Evolutionary conservation across 1,139 yeast species (phyloP).

Genomic region (Nakaseomyces glabratus): DNA sequence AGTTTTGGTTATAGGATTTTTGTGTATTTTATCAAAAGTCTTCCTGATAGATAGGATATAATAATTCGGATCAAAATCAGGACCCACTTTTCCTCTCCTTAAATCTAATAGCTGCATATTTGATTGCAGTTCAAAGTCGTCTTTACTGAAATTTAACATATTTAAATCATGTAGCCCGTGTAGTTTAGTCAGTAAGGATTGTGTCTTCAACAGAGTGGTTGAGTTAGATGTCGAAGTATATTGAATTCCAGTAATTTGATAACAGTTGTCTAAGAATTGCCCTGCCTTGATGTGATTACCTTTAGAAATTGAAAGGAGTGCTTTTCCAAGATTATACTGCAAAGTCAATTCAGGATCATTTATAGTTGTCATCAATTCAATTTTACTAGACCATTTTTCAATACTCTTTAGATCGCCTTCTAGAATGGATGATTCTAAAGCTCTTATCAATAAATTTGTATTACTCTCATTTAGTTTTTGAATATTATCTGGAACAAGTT

Average conservation of each 20-base stretch:
- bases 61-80: conserved; percentile 57
- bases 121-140: conserved; percentile 18
- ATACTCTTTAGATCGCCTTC: conserved; percentile 49
- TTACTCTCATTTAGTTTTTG: conserved; percentile 26
- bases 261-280: conserved; percentile 42
- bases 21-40: conserved; percentile 42
- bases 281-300: conserved; percentile 32
- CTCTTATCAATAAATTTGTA: conserved; percentile 54
- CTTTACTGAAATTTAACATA: conserved; percentile 19
- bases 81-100: conserved; percentile 46
- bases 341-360: conserved; percentile 50
- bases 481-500: conserved; percentile 14
- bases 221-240: conserved; percentile 49
- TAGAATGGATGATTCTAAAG: conserved; percentile 65
- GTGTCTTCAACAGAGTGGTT: conserved; percentile 54
- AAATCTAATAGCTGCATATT: conserved; percentile 27
- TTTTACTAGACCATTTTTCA: conserved; percentile 45
- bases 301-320: conserved; percentile 39
- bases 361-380: conserved; percentile 36
- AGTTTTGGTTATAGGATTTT: conserved; percentile 32
- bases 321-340: conserved; percentile 57
- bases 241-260: conserved; percentile 48
- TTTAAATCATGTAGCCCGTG: conserved; percentile 65
- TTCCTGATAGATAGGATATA: conserved; percentile 50
- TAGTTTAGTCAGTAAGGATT: conserved; percentile 48